These are phyloP conservation scores for Ustilago esculenta DNA, from an alignment of 1,284 basidiomycete species.

Conservation along the genomic window DNA sequence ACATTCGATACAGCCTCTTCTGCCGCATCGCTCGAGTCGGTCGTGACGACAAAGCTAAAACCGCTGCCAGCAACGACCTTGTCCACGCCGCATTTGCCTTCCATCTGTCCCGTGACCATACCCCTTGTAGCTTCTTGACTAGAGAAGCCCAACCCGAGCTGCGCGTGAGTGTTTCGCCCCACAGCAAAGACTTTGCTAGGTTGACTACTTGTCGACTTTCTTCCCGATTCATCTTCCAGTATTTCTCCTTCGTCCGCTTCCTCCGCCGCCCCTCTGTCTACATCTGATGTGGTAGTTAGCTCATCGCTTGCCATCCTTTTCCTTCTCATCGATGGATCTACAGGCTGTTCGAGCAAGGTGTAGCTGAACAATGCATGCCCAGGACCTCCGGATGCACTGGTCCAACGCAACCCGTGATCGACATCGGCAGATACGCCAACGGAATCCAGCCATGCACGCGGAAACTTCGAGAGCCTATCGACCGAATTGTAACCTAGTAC, in stretches of 20 bases:
- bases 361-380: conserved; percentile 18
- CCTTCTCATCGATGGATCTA: neutral
- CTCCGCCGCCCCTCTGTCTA: neutral
- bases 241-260: neutral
- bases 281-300: neutral
- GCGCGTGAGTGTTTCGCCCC: conserved; percentile 37
- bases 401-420: conserved; percentile 20
- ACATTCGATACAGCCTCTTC: neutral
- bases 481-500: conserved; percentile 18
- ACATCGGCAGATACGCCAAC: conserved; percentile 14
- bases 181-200: conserved; percentile 30
- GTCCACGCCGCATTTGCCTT: conserved; percentile 8
- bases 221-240: neutral
- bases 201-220: neutral
- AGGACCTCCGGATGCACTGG: neutral
- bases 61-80: conserved; percentile 10
- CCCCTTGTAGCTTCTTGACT: conserved; percentile 43
- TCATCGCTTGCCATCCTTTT: neutral
- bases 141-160: conserved; percentile 37
- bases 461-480: conserved; percentile 10
- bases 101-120: conserved; percentile 20
- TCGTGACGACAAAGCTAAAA: conserved; percentile 24
- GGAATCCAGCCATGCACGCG: conserved; percentile 26
- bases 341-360: neutral
- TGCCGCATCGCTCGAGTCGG: neutral